Evolutionary conservation across 192 early-diverging fungal genomes (phyloP).

Genomic region (Backusella luteola): DNA sequence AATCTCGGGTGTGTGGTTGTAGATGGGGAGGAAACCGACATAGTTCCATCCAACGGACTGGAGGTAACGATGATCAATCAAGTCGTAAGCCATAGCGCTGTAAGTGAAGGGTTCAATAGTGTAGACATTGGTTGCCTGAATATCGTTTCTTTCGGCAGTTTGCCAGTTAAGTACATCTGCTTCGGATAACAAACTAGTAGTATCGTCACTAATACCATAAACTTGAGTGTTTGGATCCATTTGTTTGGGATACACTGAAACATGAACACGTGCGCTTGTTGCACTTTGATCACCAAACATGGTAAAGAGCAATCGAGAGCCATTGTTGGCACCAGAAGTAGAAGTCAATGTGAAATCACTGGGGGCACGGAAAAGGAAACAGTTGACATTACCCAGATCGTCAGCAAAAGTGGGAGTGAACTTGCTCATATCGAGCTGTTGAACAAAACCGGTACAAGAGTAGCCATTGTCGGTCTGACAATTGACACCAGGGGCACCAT

Average conservation of each 20-base stretch:
- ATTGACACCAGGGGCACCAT: conserved; percentile 21
- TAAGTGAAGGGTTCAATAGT: conserved; percentile 32
- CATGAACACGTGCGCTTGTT: conserved; percentile 29
- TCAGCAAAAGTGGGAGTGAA: conserved; percentile 30
- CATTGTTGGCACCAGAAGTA: conserved; percentile 35
- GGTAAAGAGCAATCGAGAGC: conserved; percentile 30
- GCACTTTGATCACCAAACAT: conserved; percentile 30
- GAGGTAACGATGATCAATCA: conserved; percentile 30
- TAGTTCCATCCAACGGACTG: conserved; percentile 38
- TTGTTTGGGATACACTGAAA: conserved; percentile 30
- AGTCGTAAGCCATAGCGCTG: conserved; percentile 26
- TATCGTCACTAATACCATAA: conserved; percentile 17
- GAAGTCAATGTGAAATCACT: conserved; percentile 20
- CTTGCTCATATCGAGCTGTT: conserved; percentile 22
- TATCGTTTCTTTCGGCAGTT: conserved; percentile 32
- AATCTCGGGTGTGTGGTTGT: conserved; percentile 33
- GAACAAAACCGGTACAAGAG: conserved; percentile 22
- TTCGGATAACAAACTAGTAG: conserved; percentile 9
- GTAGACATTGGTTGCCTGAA: conserved; percentile 27
- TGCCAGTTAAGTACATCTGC: conserved; percentile 26
- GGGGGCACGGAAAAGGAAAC: conserved; percentile 32
- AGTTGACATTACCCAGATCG: conserved; percentile 25
- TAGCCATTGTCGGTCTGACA: conserved; percentile 30
- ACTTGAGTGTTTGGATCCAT: conserved; percentile 34
- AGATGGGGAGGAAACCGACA: conserved; percentile 36